Percentiles rank a stretch among this genome's conserved stretches.
These are phyloP conservation scores for Exophiala xenobiotica DNA, from an alignment of 2,329 filamentous ascomycete species.

Conservation along the genomic window DNA sequence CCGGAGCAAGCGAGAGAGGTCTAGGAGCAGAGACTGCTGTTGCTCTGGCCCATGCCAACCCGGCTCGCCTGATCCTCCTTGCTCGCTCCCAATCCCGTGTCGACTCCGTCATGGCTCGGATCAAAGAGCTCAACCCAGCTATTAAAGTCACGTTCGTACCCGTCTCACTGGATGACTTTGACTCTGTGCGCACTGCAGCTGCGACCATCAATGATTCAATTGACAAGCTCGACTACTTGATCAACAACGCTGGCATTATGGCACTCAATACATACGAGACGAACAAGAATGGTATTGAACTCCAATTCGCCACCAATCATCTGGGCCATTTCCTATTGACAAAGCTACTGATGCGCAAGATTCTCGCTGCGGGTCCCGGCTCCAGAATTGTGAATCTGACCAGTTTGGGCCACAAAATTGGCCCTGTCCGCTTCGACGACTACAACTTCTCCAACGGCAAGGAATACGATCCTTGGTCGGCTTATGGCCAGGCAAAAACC, in stretches of 20 bases:
- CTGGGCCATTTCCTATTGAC: conserved; percentile 39
- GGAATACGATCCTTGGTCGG: conserved; percentile 39
- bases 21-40: conserved; percentile 34
- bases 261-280: conserved; percentile 26
- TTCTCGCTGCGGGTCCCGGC: conserved; percentile 27
- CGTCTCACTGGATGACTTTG: conserved; percentile 24
- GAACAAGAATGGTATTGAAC: conserved; percentile 36
- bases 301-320: conserved; percentile 38
- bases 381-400: conserved; percentile 44
- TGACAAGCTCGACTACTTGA: conserved; percentile 34
- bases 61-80: conserved; percentile 34
- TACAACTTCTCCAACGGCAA: conserved; percentile 29
- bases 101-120: conserved; percentile 31
- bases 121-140: conserved; percentile 20
- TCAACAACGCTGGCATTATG: conserved; percentile 40
- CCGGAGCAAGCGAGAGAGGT: conserved; percentile 30
- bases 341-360: conserved; percentile 32
- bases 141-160: conserved; percentile 26
- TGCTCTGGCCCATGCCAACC: conserved; percentile 32
- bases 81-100: conserved; percentile 32
- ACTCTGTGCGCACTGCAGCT: conserved; percentile 31
- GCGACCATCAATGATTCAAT: conserved; percentile 26
- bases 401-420: conserved; percentile 46
- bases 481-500: conserved; percentile 51
- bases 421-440: conserved; percentile 36